phyloP scores from a whole-genome alignment of 306 rosid species.

The Cicer chorassanicum region DNA sequence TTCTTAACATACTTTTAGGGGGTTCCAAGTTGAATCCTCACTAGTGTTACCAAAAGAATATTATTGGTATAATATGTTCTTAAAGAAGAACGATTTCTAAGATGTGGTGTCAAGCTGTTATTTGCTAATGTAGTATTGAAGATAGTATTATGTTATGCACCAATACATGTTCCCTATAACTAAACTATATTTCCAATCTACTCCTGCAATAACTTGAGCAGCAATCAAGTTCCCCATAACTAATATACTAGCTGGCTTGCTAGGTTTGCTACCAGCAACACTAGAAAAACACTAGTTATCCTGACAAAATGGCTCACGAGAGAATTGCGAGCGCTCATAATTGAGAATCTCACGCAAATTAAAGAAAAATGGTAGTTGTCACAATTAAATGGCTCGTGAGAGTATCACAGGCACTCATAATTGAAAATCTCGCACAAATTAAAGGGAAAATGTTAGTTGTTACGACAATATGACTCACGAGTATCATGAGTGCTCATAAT shows the following conservation, averaged over 20 bases:
- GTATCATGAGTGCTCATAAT: no score
- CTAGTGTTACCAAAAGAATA: background rate
- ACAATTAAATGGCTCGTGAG: no score
- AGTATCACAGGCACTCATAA: no score
- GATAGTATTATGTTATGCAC: background rate
- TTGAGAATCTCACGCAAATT: no score
- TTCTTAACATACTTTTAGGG: background rate
- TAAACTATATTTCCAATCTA: slow-evolving; percentile 1
- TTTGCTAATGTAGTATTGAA: background rate
- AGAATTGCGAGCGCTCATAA: no score
- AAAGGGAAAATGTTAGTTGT: no score
- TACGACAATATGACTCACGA: no score
- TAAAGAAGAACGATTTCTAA: background rate
- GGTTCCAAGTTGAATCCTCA: background rate
- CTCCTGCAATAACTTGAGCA: slow-evolving; percentile 2
- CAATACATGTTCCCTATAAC: background rate
- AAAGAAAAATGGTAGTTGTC: no score
- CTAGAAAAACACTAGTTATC: no score
- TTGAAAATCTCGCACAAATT: no score
- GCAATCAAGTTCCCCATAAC: slow-evolving; percentile 5
- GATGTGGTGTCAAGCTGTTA: background rate
- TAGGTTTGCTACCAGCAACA: background rate
- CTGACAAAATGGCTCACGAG: no score
- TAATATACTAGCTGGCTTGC: background rate
- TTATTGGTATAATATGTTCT: background rate